These are phyloP conservation scores for Colletotrichum gigasporum DNA, from an alignment of 2,329 filamentous ascomycete species.

Conservation along the genomic window DNA sequence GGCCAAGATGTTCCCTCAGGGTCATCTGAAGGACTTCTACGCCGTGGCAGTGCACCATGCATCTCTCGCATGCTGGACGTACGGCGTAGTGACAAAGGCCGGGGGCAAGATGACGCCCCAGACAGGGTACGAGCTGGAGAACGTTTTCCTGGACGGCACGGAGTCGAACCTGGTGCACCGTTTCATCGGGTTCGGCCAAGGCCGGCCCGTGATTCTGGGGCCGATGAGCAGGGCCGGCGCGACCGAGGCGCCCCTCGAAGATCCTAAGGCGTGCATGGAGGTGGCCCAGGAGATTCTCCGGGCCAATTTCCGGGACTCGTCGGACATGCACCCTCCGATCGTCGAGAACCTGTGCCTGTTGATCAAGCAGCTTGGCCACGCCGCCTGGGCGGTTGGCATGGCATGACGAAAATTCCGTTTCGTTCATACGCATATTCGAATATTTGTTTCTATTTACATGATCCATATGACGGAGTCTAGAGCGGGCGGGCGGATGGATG, in stretches of 20 bases:
- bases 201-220: slow-evolving; percentile 59
- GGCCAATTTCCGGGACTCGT: slow-evolving; percentile 56
- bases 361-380: slow-evolving; percentile 67
- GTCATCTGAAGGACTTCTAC: slow-evolving; percentile 70
- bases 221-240: slow-evolving; percentile 39
- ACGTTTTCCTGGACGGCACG: slow-evolving; percentile 65
- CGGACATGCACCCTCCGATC: slow-evolving; percentile 63
- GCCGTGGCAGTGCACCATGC: slow-evolving; percentile 77
- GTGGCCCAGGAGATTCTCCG: slow-evolving; percentile 65
- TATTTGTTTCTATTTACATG: neutral
- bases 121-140: slow-evolving; percentile 45
- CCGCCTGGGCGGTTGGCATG: slow-evolving; percentile 51
- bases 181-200: slow-evolving; percentile 67
- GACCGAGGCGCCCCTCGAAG: slow-evolving; percentile 55
- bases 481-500: neutral
- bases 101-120: slow-evolving; percentile 37
- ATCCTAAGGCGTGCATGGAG: slow-evolving; percentile 68
- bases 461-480: slow-evolving; percentile 6
- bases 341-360: slow-evolving; percentile 74
- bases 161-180: slow-evolving; percentile 62
- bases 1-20: slow-evolving; percentile 62
- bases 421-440: neutral
- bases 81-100: slow-evolving; percentile 65
- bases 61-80: slow-evolving; percentile 74
- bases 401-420: slow-evolving; percentile 25